phyloP scores from a whole-genome alignment of 345 rosid species.

The Chamaenerion angustifolium region DNA sequence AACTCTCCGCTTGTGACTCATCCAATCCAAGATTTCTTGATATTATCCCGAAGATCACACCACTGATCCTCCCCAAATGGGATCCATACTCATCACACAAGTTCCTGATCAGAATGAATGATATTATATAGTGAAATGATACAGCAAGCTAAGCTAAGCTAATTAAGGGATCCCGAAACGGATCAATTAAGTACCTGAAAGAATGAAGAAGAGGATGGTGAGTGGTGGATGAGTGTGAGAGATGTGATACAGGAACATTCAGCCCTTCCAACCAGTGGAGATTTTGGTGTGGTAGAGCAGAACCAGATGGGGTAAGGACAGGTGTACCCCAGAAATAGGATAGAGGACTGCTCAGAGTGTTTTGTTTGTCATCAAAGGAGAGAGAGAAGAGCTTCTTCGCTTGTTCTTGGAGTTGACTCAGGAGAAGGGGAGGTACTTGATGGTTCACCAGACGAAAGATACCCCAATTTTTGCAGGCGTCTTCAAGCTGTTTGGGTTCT shows the following conservation, averaged over 20 bases:
- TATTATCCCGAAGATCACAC: slow-evolving; percentile 32
- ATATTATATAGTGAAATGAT: not conserved
- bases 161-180: not conserved
- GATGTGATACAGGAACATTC: slow-evolving; percentile 38
- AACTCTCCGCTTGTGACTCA: slow-evolving; percentile 9
- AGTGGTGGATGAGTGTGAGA: slow-evolving; percentile 16
- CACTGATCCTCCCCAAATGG: slow-evolving; percentile 38
- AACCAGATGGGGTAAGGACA: slow-evolving; percentile 44
- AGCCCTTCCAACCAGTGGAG: slow-evolving; percentile 60
- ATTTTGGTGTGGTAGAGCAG: slow-evolving; percentile 21
- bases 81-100: slow-evolving; percentile 55
- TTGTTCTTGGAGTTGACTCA: slow-evolving; percentile 24
- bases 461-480: slow-evolving; percentile 57
- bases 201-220: slow-evolving; percentile 20
- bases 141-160: not conserved
- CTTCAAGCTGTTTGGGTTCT: slow-evolving; percentile 23
- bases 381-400: slow-evolving; percentile 30
- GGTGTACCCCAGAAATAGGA: slow-evolving; percentile 84
- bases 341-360: slow-evolving; percentile 19
- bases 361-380: slow-evolving; percentile 36
- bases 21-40: slow-evolving; percentile 31
- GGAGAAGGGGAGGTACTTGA: slow-evolving; percentile 36
- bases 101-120: slow-evolving; percentile 15
- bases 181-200: too few species aligned
- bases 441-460: slow-evolving; percentile 57